Conservation (phyloP, 225 moss, liverwort and hornwort species). For the Pleurozium schreberi region DNA sequence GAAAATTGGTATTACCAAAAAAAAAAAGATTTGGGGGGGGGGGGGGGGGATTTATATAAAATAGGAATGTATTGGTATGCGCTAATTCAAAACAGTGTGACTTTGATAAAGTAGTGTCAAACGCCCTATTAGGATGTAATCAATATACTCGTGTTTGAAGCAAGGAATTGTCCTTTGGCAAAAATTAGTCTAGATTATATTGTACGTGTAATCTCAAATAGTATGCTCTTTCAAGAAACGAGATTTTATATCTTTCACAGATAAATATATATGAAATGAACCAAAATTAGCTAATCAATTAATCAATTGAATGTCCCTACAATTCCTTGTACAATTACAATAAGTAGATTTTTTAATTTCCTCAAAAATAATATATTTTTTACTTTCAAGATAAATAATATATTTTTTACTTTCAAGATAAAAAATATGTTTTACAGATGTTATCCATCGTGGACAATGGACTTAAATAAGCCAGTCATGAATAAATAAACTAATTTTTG, state of each 20-base stretch:
- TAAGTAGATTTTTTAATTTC: background rate
- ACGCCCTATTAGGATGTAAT: background rate
- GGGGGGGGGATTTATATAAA: too few relatives aligned
- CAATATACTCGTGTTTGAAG: rapidly evolving
- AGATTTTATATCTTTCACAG: background rate
- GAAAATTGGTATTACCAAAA: too few relatives aligned
- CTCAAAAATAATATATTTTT: too few relatives aligned
- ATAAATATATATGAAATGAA: background rate
- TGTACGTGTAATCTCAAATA: background rate
- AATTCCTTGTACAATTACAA: background rate
- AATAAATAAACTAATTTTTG: background rate
- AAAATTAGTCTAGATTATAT: background rate
- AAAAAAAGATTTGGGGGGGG: too few relatives aligned
- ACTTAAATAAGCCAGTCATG: background rate
- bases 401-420: background rate
- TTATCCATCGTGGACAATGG: background rate
- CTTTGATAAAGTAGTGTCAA: background rate
- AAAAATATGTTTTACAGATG: background rate
- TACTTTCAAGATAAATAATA: background rate
- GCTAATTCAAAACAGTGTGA: background rate
- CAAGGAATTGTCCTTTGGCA: background rate
- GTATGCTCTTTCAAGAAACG: background rate
- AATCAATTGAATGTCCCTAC: rapidly evolving
- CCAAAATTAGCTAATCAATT: too few relatives aligned
- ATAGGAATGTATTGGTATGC: background rate